Evolutionary conservation across 108 stramenopile genomes (phyloP).

Genomic region (Nannochloropsis gaditana): DNA sequence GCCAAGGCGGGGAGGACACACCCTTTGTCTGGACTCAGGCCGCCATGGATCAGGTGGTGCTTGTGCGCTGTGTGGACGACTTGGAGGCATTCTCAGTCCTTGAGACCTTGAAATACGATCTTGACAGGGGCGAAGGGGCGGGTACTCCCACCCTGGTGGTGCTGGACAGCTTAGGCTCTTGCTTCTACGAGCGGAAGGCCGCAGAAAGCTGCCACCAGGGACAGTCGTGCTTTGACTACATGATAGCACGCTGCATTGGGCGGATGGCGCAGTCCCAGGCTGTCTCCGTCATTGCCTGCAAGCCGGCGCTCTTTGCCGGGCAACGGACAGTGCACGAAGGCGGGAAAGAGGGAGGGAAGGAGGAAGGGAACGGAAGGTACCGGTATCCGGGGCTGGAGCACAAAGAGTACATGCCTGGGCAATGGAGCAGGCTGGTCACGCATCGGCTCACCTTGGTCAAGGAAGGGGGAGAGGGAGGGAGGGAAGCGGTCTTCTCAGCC

Average conservation of each 20-base stretch:
- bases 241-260: not conserved
- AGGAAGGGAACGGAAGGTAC: not conserved
- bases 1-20: not conserved
- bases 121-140: not conserved
- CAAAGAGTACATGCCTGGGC: slow-evolving; percentile 19
- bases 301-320: not conserved
- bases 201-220: not conserved
- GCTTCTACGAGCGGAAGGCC: not conserved
- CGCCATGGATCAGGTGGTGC: not conserved
- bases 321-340: not conserved
- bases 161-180: not conserved
- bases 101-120: not conserved
- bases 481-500: not conserved
- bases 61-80: slow-evolving; percentile 1
- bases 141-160: not conserved
- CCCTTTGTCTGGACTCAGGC: not conserved
- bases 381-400: not conserved
- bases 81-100: not conserved
- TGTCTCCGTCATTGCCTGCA: not conserved
- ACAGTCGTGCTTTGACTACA: slow-evolving; percentile 4
- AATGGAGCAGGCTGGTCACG: not conserved
- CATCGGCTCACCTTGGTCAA: not conserved
- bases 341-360: not conserved
- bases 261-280: not conserved
- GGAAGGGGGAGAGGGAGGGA: not conserved